phyloP scores from a whole-genome alignment of 768 basidiomycete genomes.

The Leucosporidium yakuticum region DNA sequence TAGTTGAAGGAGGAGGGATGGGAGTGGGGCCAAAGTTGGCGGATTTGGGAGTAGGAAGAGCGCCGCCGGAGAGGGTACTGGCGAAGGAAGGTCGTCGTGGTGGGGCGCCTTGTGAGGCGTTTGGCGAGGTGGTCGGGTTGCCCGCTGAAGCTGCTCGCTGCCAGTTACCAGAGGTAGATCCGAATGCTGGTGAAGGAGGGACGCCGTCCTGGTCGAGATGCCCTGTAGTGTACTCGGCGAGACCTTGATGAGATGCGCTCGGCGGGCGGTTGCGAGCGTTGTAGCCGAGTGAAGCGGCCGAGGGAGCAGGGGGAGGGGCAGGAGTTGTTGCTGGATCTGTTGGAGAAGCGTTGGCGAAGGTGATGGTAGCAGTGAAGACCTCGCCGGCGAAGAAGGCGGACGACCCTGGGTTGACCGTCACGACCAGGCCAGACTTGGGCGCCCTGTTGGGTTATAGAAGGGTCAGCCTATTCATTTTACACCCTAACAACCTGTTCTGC shows the following conservation, averaged over 20 bases:
- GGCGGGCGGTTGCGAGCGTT: constrained; percentile 8
- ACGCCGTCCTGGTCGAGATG: constrained; percentile 12
- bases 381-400: constrained; percentile 93
- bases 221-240: constrained; percentile 20
- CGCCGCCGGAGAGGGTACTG: background rate
- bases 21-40: constrained; percentile 23
- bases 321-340: constrained; percentile 29
- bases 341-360: constrained; percentile 66
- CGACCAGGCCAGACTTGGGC: constrained; percentile 13
- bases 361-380: constrained; percentile 71
- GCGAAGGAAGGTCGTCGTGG: background rate
- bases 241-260: constrained; percentile 19
- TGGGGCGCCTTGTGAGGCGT: background rate
- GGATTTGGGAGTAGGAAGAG: constrained; percentile 28
- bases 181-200: constrained; percentile 16
- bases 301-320: constrained; percentile 3
- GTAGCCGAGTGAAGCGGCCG: constrained; percentile 1
- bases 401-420: constrained; percentile 58
- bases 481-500: too few relatives aligned
- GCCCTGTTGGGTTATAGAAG: too few relatives aligned
- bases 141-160: background rate
- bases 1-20: constrained; percentile 36
- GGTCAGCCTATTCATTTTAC: too few relatives aligned
- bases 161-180: constrained; percentile 2
- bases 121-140: too few relatives aligned